Evolutionary conservation across 768 basidiomycete species (phyloP), one percentile per base, ranked within the genome.

Genomic region (Leccinum broughii): DNA sequence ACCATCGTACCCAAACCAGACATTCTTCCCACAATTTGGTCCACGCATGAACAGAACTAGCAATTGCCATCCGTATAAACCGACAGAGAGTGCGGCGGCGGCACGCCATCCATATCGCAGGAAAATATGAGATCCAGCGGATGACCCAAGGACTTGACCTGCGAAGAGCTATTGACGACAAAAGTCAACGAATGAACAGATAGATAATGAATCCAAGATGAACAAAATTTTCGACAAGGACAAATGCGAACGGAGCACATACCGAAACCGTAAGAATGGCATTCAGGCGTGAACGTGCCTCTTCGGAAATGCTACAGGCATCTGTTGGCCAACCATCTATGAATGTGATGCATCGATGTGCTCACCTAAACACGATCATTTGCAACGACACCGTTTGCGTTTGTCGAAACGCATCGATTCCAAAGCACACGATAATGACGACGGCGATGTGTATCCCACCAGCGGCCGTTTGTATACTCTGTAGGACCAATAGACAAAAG

Each of bases 1-100:
- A n/a, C 85, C 85, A 64, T 84, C 78, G 63, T 82, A 86, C 13
- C 88, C 86, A 65, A 88, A 77, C 88, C 88, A 88, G 26, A 68
- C 56, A 35, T 62, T 28, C 24, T 79, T 70, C 51, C 66, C 66
- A 34, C 71, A 76, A 22, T 72, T 62, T 3, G 80, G 80, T 4
- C 80, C 80, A 35, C 79, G 72, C 24, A 68, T 51, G 11, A 78
- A 62, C 13, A 80, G 66, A 0, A 80, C 62, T 7, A 77, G 15
- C 1, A 81, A 32, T 26, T 72, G 73, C 54, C 72, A 73, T 0
- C 70, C 76, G 7, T 73, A 67, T 6, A 77, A 72, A 0, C 70
- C 78, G 11, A 81, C 59, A 0, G 72, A 76, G 17, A 76, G 61
- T 1, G 61, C 71, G 2, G 71, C 67, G 13, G 70, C 76, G 1